Evolutionary conservation across 1,139 yeast species (phyloP).

Genomic region (Lodderomyces metapsilosis): DNA sequence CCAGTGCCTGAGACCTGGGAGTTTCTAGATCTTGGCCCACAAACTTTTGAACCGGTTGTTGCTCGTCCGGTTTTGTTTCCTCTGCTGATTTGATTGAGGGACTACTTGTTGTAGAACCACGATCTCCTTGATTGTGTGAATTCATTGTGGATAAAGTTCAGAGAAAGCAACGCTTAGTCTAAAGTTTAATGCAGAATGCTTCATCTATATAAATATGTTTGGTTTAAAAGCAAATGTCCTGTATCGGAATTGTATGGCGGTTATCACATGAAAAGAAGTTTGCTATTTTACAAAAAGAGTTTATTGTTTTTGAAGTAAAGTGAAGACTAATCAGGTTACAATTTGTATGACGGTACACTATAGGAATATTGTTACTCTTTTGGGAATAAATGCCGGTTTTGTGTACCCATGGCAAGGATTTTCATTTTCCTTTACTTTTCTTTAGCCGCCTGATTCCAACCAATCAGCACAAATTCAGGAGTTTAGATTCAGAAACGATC

Average conservation of each 20-base stretch:
- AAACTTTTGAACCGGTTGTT: neutral
- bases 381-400: neutral
- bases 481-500: too few species aligned
- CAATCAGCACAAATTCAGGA: too few species aligned
- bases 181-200: neutral
- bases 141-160: neutral
- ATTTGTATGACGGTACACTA: too few species aligned
- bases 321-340: too few species aligned
- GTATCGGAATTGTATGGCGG: too few species aligned
- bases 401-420: neutral
- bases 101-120: neutral
- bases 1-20: neutral
- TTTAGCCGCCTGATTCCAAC: too few species aligned
- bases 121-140: neutral
- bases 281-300: too few species aligned
- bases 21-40: neutral
- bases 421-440: neutral
- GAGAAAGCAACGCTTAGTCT: neutral
- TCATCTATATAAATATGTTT: too few species aligned
- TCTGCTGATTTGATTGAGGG: neutral
- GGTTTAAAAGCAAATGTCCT: too few species aligned
- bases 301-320: too few species aligned
- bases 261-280: too few species aligned
- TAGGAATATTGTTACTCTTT: neutral
- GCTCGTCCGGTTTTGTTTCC: neutral